A percentile compares a stretch with the other conserved stretches of the same genome.
Evolutionary conservation across 345 rosid genomes (phyloP).

Genomic region (Pistacia atlantica): DNA sequence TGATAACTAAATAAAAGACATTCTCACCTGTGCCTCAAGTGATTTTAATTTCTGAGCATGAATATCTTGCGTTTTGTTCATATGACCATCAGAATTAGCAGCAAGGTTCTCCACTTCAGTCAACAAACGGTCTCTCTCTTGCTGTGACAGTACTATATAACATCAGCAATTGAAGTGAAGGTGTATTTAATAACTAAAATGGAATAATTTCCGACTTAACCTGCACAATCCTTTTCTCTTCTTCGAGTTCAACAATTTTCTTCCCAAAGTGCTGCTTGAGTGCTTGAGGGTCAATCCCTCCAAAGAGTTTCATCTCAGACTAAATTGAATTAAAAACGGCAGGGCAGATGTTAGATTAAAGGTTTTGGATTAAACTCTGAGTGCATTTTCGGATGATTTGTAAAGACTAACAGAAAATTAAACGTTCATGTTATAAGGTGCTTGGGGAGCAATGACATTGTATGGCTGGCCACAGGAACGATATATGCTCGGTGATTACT

Average conservation of each 20-base stretch:
- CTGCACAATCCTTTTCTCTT: constrained; percentile 66
- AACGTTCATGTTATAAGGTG: background rate
- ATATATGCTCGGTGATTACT: background rate
- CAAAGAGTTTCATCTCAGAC: constrained; percentile 72
- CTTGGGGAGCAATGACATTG: background rate
- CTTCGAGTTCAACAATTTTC: constrained; percentile 79
- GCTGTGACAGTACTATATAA: constrained; percentile 38
- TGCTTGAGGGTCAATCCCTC: constrained; percentile 55
- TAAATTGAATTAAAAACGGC: constrained; percentile 33
- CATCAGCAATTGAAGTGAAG: constrained; percentile 12
- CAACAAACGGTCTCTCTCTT: constrained; percentile 65
- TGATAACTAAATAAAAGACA: constrained; percentile 6
- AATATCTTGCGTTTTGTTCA: constrained; percentile 49
- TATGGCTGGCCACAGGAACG: background rate
- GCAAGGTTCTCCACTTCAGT: constrained; percentile 64
- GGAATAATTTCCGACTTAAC: constrained; percentile 26
- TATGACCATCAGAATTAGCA: constrained; percentile 63
- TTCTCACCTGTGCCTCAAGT: constrained; percentile 61
- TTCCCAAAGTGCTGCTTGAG: constrained; percentile 70
- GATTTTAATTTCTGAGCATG: constrained; percentile 68
- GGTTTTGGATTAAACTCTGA: background rate
- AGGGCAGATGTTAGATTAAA: background rate
- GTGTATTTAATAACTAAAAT: constrained; percentile 16
- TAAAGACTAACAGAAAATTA: background rate
- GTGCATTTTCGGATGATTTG: background rate